phyloP scores from a whole-genome alignment of 2,329 filamentous ascomycete species.

The Trichoderma oligosporum region DNA sequence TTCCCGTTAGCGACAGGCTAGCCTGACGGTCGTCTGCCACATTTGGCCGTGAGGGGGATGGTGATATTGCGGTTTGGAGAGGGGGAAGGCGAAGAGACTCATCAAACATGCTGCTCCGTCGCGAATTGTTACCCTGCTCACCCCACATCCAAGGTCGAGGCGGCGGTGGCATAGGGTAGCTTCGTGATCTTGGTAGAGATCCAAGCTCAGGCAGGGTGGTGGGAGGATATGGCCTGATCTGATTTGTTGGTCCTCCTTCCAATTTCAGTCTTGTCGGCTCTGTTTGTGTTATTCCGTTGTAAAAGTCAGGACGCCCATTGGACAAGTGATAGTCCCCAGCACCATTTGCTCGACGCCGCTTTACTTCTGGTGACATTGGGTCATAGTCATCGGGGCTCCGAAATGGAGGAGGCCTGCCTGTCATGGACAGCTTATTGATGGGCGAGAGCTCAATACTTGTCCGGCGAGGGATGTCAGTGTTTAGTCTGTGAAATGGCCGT shows the following conservation, averaged over 20 bases:
- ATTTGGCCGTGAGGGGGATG: slow-evolving; percentile 29
- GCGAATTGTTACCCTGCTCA: slow-evolving; percentile 31
- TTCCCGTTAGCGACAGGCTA: neutral
- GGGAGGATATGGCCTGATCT: slow-evolving; percentile 25
- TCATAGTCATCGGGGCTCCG: slow-evolving; percentile 38
- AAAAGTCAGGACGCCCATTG: slow-evolving; percentile 19
- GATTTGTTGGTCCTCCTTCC: slow-evolving; percentile 22
- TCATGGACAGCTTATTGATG: slow-evolving; percentile 25
- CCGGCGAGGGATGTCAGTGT: slow-evolving; percentile 28
- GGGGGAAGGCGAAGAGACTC: slow-evolving; percentile 53
- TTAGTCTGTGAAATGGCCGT: slow-evolving; percentile 24
- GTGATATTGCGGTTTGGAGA: slow-evolving; percentile 44
- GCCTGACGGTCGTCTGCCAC: slow-evolving; percentile 27
- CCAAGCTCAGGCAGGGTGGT: slow-evolving; percentile 32
- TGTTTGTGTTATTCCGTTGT: slow-evolving; percentile 14
- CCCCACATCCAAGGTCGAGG: slow-evolving; percentile 39
- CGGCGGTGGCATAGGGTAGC: slow-evolving; percentile 52
- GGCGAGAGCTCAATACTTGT: slow-evolving; percentile 29
- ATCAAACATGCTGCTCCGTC: slow-evolving; percentile 49
- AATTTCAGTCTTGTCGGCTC: slow-evolving; percentile 25
- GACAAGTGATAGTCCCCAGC: slow-evolving; percentile 33
- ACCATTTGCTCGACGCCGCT: slow-evolving; percentile 59
- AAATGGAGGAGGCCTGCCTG: slow-evolving; percentile 24
- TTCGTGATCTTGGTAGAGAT: slow-evolving; percentile 31
- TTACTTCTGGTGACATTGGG: slow-evolving; percentile 48